phyloP scores from a whole-genome alignment of 495 filamentous ascomycete species.

The Melanomma pulvis-pyrius region DNA sequence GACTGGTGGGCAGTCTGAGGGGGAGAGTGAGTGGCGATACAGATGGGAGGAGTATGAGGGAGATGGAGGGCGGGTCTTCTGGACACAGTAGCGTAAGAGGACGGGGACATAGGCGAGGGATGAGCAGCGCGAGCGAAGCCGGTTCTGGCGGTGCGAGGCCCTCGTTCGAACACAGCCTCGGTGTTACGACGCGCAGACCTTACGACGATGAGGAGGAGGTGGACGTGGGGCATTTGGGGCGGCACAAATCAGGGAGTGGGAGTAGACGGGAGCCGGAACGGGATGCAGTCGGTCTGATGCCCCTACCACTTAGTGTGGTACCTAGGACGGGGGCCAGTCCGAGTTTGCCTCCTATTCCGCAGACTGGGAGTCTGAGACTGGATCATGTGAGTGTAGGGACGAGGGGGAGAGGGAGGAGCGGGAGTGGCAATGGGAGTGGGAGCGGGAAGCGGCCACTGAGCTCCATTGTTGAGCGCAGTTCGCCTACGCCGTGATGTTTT shows the following conservation, averaged over 20 bases:
- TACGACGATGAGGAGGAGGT: constrained; percentile 11
- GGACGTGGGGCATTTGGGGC: neutral
- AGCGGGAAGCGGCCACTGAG: constrained; percentile 8
- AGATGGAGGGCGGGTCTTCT: neutral
- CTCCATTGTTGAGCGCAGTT: neutral
- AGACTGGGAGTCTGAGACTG: neutral
- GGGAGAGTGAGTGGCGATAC: neutral
- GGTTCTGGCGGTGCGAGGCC: neutral
- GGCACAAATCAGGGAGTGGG: constrained; percentile 1
- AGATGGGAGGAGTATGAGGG: neutral
- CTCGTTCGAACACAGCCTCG: constrained; percentile 19
- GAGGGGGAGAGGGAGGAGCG: constrained; percentile 5
- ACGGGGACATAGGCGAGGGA: constrained; percentile 9
- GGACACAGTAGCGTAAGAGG: neutral
- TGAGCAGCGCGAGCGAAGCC: constrained; percentile 13
- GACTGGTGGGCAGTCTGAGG: neutral
- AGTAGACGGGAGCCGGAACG: neutral
- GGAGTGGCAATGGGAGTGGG: neutral
- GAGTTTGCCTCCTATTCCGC: constrained; percentile 1
- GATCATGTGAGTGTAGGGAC: neutral
- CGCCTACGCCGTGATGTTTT: neutral
- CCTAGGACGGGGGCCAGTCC: neutral
- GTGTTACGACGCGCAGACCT: constrained; percentile 1
- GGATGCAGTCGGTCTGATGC: neutral
- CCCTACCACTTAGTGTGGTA: neutral